These are phyloP conservation scores for Neonectria sp. DNA, from an alignment of 2,329 filamentous ascomycete species.

Conservation along the genomic window DNA sequence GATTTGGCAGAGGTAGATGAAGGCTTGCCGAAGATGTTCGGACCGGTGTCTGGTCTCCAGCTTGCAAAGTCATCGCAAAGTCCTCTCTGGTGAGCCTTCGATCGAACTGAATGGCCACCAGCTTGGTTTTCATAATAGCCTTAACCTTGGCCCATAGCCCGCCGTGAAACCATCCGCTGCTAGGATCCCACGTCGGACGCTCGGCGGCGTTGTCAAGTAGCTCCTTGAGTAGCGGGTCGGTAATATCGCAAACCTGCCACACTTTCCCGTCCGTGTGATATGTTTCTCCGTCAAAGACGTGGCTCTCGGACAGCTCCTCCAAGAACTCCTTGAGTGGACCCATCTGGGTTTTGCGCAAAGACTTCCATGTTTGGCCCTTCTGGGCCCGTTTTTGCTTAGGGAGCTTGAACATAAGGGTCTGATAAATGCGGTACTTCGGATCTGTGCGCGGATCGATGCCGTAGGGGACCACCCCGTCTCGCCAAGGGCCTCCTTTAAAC, in stretches of 20 bases:
- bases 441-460: conserved; percentile 88
- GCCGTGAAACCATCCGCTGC: conserved; percentile 88
- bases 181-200: conserved; percentile 71
- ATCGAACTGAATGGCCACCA: conserved; percentile 75
- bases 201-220: conserved; percentile 77
- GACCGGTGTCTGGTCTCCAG: conserved; percentile 53
- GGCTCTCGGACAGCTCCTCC: conserved; percentile 65
- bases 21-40: conserved; percentile 50
- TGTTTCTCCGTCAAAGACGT: conserved; percentile 86
- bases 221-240: conserved; percentile 79
- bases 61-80: conserved; percentile 53
- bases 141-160: conserved; percentile 88
- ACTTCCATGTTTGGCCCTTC: conserved; percentile 66
- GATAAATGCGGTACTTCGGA: conserved; percentile 84
- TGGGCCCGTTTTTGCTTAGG: conserved; percentile 64
- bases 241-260: conserved; percentile 95
- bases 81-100: conserved; percentile 61
- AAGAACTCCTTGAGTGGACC: conserved; percentile 57
- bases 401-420: conserved; percentile 90
- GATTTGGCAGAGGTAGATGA: conserved; percentile 53
- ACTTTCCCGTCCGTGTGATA: conserved; percentile 87
- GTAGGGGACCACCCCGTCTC: conserved; percentile 87
- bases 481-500: conserved; percentile 93
- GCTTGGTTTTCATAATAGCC: conserved; percentile 89
- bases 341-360: conserved; percentile 58